phyloP scores from a whole-genome alignment of 805 yeast genomes.

The Blastobotrys americana region DNA sequence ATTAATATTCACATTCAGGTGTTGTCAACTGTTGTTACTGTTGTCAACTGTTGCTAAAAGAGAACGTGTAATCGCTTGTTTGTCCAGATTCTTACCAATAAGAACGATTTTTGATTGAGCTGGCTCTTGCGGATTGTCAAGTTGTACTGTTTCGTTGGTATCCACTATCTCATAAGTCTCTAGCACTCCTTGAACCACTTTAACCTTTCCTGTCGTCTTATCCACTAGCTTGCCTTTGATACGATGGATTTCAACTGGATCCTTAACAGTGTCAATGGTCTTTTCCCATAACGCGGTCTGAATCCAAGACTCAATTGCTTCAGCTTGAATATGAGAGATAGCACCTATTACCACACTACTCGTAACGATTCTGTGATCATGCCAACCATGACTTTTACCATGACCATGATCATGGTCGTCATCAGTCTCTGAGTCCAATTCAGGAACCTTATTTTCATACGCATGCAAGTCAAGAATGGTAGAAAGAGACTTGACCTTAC shows the following conservation, averaged over 20 bases:
- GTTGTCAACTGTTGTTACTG: too few relatives aligned
- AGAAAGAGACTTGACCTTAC: constrained; percentile 62
- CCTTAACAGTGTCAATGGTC: constrained; percentile 32
- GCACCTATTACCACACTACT: constrained; percentile 40
- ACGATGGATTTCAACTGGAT: constrained; percentile 63
- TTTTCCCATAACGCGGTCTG: constrained; percentile 75
- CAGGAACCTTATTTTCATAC: constrained; percentile 41
- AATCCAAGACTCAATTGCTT: constrained; percentile 50
- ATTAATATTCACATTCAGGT: neutral
- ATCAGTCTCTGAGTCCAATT: constrained; percentile 16
- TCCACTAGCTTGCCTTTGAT: constrained; percentile 65
- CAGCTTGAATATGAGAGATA: constrained; percentile 36
- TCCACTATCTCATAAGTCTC: constrained; percentile 79
- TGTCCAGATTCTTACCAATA: constrained; percentile 59
- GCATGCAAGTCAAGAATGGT: constrained; percentile 73
- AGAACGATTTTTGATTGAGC: constrained; percentile 53
- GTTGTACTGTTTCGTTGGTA: constrained; percentile 27
- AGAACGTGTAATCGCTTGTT: constrained; percentile 16
- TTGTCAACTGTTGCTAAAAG: neutral
- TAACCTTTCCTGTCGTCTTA: constrained; percentile 33
- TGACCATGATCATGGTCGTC: constrained; percentile 11
- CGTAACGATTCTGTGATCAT: constrained; percentile 42
- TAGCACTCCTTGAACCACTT: constrained; percentile 85
- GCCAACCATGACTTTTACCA: constrained; percentile 16
- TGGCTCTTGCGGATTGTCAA: constrained; percentile 30